Evolutionary conservation across 805 yeast species (phyloP).

Genomic region (Ogataea paradorogensis): DNA sequence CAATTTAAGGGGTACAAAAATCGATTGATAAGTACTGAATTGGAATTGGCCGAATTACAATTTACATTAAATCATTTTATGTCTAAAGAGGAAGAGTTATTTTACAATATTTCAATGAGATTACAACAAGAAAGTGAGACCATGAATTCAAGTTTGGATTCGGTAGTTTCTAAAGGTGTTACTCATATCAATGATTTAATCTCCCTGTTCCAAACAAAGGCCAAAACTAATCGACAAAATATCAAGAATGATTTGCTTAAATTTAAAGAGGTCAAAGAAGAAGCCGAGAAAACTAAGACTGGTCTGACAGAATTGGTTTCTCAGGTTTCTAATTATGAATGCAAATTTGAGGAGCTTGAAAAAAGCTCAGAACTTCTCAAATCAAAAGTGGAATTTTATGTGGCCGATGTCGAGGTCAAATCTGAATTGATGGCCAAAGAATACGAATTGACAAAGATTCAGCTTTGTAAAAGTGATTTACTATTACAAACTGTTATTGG

Average conservation of each 20-base stretch:
- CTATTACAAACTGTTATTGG: conserved; percentile 2
- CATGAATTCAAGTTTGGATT: conserved; percentile 7
- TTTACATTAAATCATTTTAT: conserved; percentile 3
- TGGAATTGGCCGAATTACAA: neutral
- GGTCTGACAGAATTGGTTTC: conserved; percentile 1
- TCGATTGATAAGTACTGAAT: neutral
- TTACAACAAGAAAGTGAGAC: conserved; percentile 11
- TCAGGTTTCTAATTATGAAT: neutral
- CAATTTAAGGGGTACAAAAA: neutral
- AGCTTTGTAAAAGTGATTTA: conserved; percentile 26
- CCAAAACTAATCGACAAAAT: conserved; percentile 5
- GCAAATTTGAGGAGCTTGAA: conserved; percentile 6
- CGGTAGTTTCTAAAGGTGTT: conserved; percentile 2
- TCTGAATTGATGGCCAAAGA: conserved; percentile 13
- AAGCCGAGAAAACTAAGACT: conserved; percentile 3
- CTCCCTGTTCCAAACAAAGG: neutral
- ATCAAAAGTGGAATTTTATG: conserved; percentile 4
- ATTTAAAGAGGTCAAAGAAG: conserved; percentile 7
- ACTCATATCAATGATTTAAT: conserved; percentile 11
- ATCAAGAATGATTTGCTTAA: conserved; percentile 13
- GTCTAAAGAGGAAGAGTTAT: conserved; percentile 20
- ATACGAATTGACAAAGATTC: conserved; percentile 21
- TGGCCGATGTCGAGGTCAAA: conserved; percentile 10
- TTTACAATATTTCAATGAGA: conserved; percentile 7
- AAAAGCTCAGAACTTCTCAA: conserved; percentile 5